phyloP scores from a whole-genome alignment of 2,329 filamentous ascomycete genomes.

The Ceratocystiopsis minuta region DNA sequence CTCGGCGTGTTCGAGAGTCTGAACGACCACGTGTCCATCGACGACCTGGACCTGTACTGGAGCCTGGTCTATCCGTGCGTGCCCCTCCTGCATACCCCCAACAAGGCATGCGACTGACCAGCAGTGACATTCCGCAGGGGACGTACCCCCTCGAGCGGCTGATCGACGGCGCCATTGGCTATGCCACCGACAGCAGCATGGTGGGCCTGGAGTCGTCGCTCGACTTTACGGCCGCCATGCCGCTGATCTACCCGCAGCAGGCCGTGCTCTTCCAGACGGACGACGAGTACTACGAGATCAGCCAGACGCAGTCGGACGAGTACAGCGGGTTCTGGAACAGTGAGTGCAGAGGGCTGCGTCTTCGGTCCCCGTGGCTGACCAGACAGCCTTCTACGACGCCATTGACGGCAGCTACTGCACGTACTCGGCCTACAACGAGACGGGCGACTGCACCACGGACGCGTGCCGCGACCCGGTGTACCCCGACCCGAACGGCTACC shows the following conservation, averaged over 20 bases:
- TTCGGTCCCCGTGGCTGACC: too few relatives aligned
- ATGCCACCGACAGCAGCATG: too few relatives aligned
- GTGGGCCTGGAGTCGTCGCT: conserved; percentile 20
- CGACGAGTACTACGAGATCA: conserved; percentile 10
- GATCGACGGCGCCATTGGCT: too few relatives aligned
- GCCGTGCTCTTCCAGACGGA: conserved; percentile 31
- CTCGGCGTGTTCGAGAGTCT: conserved; percentile 33
- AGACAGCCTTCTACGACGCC: conserved; percentile 18
- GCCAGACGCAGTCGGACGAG: conserved; percentile 13
- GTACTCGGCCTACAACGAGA: conserved; percentile 10
- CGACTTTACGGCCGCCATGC: conserved; percentile 21
- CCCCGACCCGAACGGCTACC: conserved; percentile 19
- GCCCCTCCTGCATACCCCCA: conserved; percentile 18
- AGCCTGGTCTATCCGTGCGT: conserved; percentile 18
- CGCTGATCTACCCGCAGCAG: conserved; percentile 31
- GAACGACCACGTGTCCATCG: conserved; percentile 31
- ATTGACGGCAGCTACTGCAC: conserved; percentile 27
- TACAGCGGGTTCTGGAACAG: conserved; percentile 4
- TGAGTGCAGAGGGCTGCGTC: too few relatives aligned
- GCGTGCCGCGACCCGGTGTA: background rate
- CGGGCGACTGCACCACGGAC: too few relatives aligned
- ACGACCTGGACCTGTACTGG: conserved; percentile 29
- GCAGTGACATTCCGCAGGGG: too few relatives aligned
- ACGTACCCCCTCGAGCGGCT: too few relatives aligned
- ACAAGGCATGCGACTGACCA: conserved; percentile 17